Conservation (phyloP, 805 yeast species). For the Wickerhamiella lipophila region DNA sequence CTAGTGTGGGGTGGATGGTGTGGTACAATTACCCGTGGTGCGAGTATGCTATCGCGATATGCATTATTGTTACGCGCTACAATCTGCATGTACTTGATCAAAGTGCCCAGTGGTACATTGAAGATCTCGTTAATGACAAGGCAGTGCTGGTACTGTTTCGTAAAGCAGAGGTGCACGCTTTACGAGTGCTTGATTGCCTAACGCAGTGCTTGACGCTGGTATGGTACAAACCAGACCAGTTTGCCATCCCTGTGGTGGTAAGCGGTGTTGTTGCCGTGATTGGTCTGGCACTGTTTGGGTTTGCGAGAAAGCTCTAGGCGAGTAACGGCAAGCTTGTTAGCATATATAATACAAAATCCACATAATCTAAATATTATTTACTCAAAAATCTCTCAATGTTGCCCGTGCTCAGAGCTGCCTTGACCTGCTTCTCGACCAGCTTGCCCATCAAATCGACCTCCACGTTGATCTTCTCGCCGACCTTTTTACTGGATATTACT, state of each 20-base stretch:
- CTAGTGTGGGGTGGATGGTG: background rate
- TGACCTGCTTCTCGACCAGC: constrained; percentile 76
- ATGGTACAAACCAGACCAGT: constrained; percentile 5
- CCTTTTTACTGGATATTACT: constrained; percentile 48
- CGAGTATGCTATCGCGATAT: background rate
- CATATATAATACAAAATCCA: background rate
- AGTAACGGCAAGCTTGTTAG: too few species aligned
- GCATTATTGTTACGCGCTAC: background rate
- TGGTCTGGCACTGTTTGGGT: constrained; percentile 3
- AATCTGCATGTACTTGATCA: background rate
- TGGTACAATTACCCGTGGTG: background rate
- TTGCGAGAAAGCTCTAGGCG: background rate
- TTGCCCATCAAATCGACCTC: constrained; percentile 95
- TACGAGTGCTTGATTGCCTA: background rate
- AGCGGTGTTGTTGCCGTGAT: background rate
- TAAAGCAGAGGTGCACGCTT: background rate
- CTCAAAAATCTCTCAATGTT: constrained; percentile 1
- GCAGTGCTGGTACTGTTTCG: constrained; percentile 1
- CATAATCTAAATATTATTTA: background rate
- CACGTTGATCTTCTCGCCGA: constrained; percentile 63
- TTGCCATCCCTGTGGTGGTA: constrained; percentile 1
- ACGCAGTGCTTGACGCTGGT: constrained; percentile 4
- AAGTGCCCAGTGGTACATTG: background rate
- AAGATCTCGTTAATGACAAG: constrained; percentile 8
- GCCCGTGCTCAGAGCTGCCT: constrained; percentile 33